Percentiles rank a stretch among this genome's conserved stretches.
phyloP scores from a whole-genome alignment of 495 filamentous ascomycete species.

The Podospora australis region DNA sequence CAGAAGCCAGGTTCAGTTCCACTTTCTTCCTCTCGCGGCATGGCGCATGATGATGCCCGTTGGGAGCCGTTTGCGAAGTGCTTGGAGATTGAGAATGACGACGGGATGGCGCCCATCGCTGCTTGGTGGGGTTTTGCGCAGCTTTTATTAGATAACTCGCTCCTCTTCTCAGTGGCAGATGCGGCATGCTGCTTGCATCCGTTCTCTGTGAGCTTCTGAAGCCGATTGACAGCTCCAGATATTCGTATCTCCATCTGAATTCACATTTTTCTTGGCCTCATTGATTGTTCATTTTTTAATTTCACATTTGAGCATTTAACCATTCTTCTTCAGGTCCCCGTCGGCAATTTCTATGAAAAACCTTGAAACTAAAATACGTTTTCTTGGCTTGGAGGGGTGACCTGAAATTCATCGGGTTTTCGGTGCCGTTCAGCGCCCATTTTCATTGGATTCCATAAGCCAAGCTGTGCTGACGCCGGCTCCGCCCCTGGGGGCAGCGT shows the following conservation, averaged over 20 bases:
- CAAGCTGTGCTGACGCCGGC: conserved; percentile 17
- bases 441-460: conserved; percentile 23
- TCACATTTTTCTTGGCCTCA: too few species aligned
- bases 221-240: too few species aligned
- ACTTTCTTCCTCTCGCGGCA: conserved; percentile 1
- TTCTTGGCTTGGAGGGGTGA: neutral
- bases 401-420: neutral
- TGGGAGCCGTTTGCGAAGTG: neutral
- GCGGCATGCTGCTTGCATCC: too few species aligned
- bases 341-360: neutral
- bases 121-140: too few species aligned
- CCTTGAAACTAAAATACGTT: neutral
- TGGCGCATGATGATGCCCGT: conserved; percentile 16
- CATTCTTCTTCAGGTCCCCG: too few species aligned
- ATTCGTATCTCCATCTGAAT: too few species aligned
- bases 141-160: too few species aligned
- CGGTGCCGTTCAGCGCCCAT: conserved; percentile 13
- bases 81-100: conserved; percentile 1
- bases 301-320: too few species aligned
- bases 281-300: too few species aligned
- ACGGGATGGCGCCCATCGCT: too few species aligned
- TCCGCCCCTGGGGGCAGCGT: conserved; percentile 19
- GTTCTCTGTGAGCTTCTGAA: too few species aligned
- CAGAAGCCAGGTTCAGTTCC: neutral
- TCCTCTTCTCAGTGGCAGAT: too few species aligned